phyloP scores from a whole-genome alignment of 78 protist species.

The Blattamonas nauphoetae region DNA sequence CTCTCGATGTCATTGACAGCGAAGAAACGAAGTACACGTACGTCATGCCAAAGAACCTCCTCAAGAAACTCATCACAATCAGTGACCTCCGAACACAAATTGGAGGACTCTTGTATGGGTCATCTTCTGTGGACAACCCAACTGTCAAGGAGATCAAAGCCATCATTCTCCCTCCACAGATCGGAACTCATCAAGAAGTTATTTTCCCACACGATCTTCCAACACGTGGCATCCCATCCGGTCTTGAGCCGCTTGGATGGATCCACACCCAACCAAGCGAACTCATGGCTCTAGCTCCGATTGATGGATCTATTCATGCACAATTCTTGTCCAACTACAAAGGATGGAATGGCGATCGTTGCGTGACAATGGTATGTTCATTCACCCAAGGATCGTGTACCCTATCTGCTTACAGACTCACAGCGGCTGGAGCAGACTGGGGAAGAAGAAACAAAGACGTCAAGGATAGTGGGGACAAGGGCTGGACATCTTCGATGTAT shows the following conservation, averaged over 20 bases:
- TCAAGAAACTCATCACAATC: conserved; percentile 79
- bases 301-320: conserved; percentile 79
- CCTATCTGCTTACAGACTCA: conserved; percentile 82
- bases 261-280: conserved; percentile 97
- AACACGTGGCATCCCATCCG: conserved; percentile 76
- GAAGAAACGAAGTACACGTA: conserved; percentile 83
- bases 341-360: conserved; percentile 76
- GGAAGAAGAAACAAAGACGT: conserved; percentile 70
- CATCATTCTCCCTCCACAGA: conserved; percentile 95
- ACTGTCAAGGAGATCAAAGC: conserved; percentile 90
- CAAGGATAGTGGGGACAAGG: conserved; percentile 51
- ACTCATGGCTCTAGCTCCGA: conserved; percentile 80
- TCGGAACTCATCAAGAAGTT: conserved; percentile 86
- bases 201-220: conserved; percentile 79
- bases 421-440: conserved; percentile 88
- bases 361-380: conserved; percentile 65
- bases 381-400: conserved; percentile 82
- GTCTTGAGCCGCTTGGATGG: conserved; percentile 98
- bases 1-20: neutral
- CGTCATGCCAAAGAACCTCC: conserved; percentile 93
- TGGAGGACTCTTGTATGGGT: conserved; percentile 88
- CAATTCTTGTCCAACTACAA: conserved; percentile 64
- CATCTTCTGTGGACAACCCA: conserved; percentile 85
- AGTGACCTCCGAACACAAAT: conserved; percentile 94
- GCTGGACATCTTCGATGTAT: conserved; percentile 70